These are phyloP conservation scores for Zangia roseola DNA, from an alignment of 768 basidiomycete genomes.

Conservation along the genomic window DNA sequence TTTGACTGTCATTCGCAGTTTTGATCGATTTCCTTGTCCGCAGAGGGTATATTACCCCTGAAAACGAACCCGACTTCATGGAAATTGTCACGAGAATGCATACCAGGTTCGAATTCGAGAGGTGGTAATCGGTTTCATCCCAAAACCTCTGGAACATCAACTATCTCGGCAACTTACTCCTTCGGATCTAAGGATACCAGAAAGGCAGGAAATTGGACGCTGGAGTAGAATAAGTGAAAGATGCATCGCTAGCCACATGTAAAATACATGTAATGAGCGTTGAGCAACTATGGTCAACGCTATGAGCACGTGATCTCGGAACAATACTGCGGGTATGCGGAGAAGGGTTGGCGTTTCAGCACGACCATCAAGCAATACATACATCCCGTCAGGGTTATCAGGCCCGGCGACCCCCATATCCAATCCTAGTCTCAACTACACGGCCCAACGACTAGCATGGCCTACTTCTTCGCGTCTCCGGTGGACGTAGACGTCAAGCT, in stretches of 20 bases:
- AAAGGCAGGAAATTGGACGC: not conserved
- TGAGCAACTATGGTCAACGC: too few relatives aligned
- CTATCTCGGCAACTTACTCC: not conserved
- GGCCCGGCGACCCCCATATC: not conserved
- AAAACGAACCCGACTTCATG: constrained; percentile 81
- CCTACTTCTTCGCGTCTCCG: constrained; percentile 89
- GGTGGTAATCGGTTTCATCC: constrained; percentile 35
- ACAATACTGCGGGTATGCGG: too few relatives aligned
- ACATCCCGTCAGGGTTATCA: not conserved
- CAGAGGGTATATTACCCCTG: constrained; percentile 81
- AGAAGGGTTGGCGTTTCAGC: too few relatives aligned
- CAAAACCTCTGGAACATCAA: not conserved
- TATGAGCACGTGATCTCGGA: constrained; percentile 11
- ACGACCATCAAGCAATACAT: too few relatives aligned
- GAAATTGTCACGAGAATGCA: constrained; percentile 78
- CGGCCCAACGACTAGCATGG: constrained; percentile 19
- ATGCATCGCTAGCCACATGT: too few relatives aligned
- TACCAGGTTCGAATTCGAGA: constrained; percentile 62
- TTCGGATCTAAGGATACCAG: too few relatives aligned
- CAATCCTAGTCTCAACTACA: not conserved
- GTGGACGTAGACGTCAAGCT: constrained; percentile 91
- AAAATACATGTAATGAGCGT: not conserved
- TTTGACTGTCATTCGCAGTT: constrained; percentile 44
- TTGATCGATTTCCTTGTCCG: constrained; percentile 89
- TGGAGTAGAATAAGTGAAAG: not conserved